Percentiles rank a stretch among this genome's conserved stretches.
Conservation (phyloP, 257 asterid species). For the Thymus mandschuricus region DNA sequence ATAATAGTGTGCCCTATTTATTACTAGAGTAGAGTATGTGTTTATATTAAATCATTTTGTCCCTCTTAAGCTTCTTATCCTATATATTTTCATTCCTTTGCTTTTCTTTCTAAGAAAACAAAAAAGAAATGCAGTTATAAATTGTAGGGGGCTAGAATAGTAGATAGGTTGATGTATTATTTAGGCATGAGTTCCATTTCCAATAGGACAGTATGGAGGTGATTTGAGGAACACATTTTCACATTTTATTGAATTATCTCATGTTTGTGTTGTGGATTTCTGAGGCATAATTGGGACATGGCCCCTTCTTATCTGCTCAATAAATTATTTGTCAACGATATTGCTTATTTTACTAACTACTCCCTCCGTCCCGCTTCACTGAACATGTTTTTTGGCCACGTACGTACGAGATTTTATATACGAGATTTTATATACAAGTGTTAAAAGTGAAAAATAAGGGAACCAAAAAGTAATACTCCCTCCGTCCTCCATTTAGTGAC, state of each 20-base stretch:
- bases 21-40: no score
- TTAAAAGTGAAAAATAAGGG: no score
- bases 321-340: neutral
- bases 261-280: slow-evolving; percentile 40
- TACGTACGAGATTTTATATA: no score
- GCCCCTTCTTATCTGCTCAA: slow-evolving; percentile 25
- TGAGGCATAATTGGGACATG: slow-evolving; percentile 40
- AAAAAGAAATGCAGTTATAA: neutral
- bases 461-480: no score
- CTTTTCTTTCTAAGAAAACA: neutral
- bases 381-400: no score
- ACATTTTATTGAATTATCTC: slow-evolving; percentile 24
- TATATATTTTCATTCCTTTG: no score
- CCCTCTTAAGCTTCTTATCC: no score
- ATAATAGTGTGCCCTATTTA: no score
- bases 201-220: slow-evolving; percentile 30
- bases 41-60: no score
- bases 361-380: no score
- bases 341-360: neutral
- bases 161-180: slow-evolving; percentile 8
- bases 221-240: slow-evolving; percentile 35
- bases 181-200: slow-evolving; percentile 21
- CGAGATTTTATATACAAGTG: no score
- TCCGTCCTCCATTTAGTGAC: no score
- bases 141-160: neutral